phyloP scores from a whole-genome alignment of 2,329 filamentous ascomycete genomes.

The Xylariaceae sp. region DNA sequence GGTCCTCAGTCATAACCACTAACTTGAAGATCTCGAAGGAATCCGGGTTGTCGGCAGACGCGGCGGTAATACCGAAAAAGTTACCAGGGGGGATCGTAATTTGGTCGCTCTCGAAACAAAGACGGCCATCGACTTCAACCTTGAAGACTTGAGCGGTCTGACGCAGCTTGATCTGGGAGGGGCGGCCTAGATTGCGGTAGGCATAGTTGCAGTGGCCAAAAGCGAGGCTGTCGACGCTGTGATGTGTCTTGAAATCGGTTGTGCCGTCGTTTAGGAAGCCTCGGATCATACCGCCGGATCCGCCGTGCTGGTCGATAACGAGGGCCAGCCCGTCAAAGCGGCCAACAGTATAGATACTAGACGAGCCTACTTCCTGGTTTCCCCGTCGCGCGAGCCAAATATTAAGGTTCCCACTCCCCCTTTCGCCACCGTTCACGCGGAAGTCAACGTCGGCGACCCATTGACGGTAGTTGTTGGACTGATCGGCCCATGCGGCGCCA shows the following conservation, averaged over 20 bases:
- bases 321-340: conserved; percentile 91
- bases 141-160: conserved; percentile 71
- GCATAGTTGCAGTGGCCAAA: conserved; percentile 92
- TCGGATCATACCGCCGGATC: conserved; percentile 78
- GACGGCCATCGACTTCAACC: conserved; percentile 79
- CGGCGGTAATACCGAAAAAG: conserved; percentile 84
- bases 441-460: conserved; percentile 90
- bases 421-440: conserved; percentile 82
- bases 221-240: conserved; percentile 81
- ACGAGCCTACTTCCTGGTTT: conserved; percentile 67
- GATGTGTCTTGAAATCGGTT: conserved; percentile 77
- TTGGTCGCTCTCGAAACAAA: conserved; percentile 85
- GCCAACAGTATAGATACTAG: conserved; percentile 83
- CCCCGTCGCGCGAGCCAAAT: conserved; percentile 86
- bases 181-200: conserved; percentile 90
- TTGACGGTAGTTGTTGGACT: conserved; percentile 64
- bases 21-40: conserved; percentile 94
- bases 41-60: conserved; percentile 89
- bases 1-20: conserved; percentile 68
- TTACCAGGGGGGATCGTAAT: conserved; percentile 81
- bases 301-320: conserved; percentile 83
- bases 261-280: conserved; percentile 94
- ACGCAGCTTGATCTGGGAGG: conserved; percentile 77
- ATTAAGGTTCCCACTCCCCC: conserved; percentile 87
- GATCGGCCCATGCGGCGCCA: conserved; percentile 81